Evolutionary conservation across 2,329 filamentous ascomycete genomes (phyloP), one percentile per base, ranked within the genome.

Genomic region (Aureobasidium vineae): DNA sequence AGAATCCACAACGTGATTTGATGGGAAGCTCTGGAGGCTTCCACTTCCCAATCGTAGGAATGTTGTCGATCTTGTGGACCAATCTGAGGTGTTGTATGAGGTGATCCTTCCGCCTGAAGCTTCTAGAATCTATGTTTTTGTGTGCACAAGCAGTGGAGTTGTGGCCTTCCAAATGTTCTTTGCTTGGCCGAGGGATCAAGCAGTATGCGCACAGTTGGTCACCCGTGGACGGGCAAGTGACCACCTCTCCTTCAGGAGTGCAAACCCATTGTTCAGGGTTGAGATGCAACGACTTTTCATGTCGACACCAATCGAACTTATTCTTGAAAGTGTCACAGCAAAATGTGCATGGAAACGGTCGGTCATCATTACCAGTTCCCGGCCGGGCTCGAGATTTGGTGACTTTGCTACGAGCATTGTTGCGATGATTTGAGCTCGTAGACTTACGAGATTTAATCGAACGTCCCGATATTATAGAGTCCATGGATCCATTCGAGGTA

Each of bases 131-230:
- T 1, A 82, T 69, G 3, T 83, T 83, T 73, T 89, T 86, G 72
- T 91, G 89, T 69, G 86, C 86, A 74, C 90, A 93, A 15, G 85
- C 78, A 49, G 77, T 77, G 73, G 85, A 85, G 69, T 87, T 86
- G 76, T 88, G 86, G 7, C 77, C 79, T 70, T 86, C 85, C 21
- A 87, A 72, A 73, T 88, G 86, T 15, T 83, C 82, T 45, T 43
- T 41, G 49, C 41, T 64, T 19, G 49, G 49, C 10, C 45, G 41
- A 49, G 47, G 47, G 5, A 49, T 8, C 19, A 64, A 19, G 15
- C 61, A 64, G n/a, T 64, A 64, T 45, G 47, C 61, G 49, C 61
- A 64, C 15, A 64, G 49, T 5, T 5, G 10, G 10, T 54, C 26
- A 5, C 49, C 49, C 1, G 47, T 43, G 10, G 61, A 26, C 5